A percentile compares a stretch with the other conserved stretches of the same genome.
Evolutionary conservation across 2,329 filamentous ascomycete genomes (phyloP).

Genomic region (Drechslerella stenobrocha): DNA sequence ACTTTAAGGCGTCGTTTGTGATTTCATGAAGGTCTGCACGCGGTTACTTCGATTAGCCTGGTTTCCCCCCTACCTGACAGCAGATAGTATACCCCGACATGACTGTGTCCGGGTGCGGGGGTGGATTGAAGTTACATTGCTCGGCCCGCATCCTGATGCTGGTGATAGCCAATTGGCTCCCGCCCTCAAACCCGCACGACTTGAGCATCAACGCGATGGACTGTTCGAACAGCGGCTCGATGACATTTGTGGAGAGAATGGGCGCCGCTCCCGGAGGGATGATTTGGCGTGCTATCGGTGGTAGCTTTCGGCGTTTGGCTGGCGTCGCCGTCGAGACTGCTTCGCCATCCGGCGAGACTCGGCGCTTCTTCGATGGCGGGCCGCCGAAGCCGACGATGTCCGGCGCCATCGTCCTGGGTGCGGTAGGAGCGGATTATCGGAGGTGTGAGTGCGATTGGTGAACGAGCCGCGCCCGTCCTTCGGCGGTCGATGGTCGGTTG

Average conservation of each 20-base stretch:
- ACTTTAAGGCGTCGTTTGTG: conserved; percentile 27
- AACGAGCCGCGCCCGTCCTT: background rate
- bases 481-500: background rate
- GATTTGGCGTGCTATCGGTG: conserved; percentile 39
- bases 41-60: background rate
- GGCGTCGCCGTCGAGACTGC: conserved; percentile 3
- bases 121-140: conserved; percentile 25
- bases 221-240: conserved; percentile 44
- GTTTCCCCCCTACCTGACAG: conserved; percentile 1
- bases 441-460: background rate
- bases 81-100: too few species aligned
- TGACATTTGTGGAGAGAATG: conserved; percentile 21
- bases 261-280: conserved; percentile 29
- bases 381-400: conserved; percentile 40
- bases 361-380: conserved; percentile 42
- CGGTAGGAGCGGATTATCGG: background rate
- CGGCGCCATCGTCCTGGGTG: conserved; percentile 36
- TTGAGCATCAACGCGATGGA: conserved; percentile 43
- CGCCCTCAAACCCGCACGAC: conserved; percentile 31
- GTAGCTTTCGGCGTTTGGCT: conserved; percentile 19
- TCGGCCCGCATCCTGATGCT: conserved; percentile 22
- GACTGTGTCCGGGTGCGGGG: too few species aligned
- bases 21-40: conserved; percentile 34
- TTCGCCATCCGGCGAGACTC: conserved; percentile 41
- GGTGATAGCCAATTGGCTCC: conserved; percentile 27